A percentile compares a stretch with the other conserved stretches of the same genome.
Evolutionary conservation across 2,329 filamentous ascomycete species (phyloP).

Genomic region (Xylaria sp.): DNA sequence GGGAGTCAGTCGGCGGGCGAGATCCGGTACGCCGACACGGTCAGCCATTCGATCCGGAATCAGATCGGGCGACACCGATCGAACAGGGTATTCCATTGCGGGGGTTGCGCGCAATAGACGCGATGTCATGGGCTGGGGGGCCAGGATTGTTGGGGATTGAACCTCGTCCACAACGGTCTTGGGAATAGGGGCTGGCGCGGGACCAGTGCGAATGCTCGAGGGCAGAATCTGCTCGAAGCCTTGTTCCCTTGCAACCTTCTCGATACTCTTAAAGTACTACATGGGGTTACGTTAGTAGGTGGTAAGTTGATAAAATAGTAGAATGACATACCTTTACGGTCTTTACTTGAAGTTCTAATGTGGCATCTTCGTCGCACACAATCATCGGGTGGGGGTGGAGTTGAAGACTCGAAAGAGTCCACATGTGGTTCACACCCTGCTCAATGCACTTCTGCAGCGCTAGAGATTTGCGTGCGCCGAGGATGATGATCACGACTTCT

Average conservation of each 20-base stretch:
- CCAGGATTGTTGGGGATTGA: slow-evolving; percentile 58
- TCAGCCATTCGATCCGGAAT: slow-evolving; percentile 72
- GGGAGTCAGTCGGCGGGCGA: slow-evolving; percentile 51
- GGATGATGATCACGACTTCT: slow-evolving; percentile 85
- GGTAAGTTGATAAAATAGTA: background rate
- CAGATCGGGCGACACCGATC: slow-evolving; percentile 68
- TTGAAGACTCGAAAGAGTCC: slow-evolving; percentile 85
- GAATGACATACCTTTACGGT: slow-evolving; percentile 68
- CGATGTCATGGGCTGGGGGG: slow-evolving; percentile 67
- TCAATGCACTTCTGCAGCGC: slow-evolving; percentile 85
- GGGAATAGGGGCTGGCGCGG: slow-evolving; percentile 55
- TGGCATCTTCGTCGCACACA: slow-evolving; percentile 84
- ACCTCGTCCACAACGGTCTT: slow-evolving; percentile 57
- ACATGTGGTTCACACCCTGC: slow-evolving; percentile 88
- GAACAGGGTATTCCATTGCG: slow-evolving; percentile 64
- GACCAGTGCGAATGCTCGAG: slow-evolving; percentile 66
- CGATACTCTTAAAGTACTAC: slow-evolving; percentile 79
- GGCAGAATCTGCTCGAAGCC: slow-evolving; percentile 69
- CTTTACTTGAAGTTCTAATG: slow-evolving; percentile 77
- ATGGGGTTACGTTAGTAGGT: slow-evolving; percentile 15
- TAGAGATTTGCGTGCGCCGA: slow-evolving; percentile 82
- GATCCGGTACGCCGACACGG: slow-evolving; percentile 62
- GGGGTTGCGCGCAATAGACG: slow-evolving; percentile 66
- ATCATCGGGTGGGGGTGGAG: slow-evolving; percentile 84
- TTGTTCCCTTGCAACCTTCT: slow-evolving; percentile 68